Evolutionary conservation across 2,329 filamentous ascomycete genomes (phyloP), one percentile per base, ranked within the genome.

Genomic region (Aspergillus flavus): DNA sequence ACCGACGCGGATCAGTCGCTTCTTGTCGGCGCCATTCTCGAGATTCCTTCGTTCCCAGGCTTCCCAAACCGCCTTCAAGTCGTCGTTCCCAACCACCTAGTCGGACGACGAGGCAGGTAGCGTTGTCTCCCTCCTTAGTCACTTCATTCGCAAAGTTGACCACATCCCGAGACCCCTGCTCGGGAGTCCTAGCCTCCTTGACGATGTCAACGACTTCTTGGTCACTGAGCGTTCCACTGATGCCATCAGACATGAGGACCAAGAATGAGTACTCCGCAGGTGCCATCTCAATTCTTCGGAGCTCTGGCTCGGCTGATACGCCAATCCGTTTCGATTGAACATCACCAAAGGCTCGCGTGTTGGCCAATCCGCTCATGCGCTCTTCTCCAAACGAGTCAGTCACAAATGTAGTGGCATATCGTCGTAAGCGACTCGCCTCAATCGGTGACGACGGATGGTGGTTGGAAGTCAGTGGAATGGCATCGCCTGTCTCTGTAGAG

Each of bases 311-410:
- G 1, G 95, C 95, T 4, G 91, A 94, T 14, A 99, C 94, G 32
- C 95, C 95, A 58, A 98, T 90, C 59, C 94, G 91, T 80, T 99
- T 99, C 62, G 89, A 92, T 39, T 86, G 86, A 80, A 97, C 93
- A 80, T 99, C 95, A 30, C 95, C 95, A 75, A 99, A 98, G 4
- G 95, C 86, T 34, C 95, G 91, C 36, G 92, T 96, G 80, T 99
- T 99, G 69, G 95, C 95, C 0, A 99, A 85, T 0, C 95, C 94
- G 16, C 89, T 89, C 78, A 99, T 95, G 69, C 95, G 93, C 79
- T 98, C 94, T 80, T 99, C 95, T 73, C 95, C 95, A 76, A 99
- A 99, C 39, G 92, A 96, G 79, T 99, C 95, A 0, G 94, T 95
- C 21, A 97, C 90, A 75, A 98, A 94, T 3, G 90, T 90, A 34